Evolutionary conservation across 2,329 filamentous ascomycete genomes (phyloP).

Genomic region (Cercospora sojina): DNA sequence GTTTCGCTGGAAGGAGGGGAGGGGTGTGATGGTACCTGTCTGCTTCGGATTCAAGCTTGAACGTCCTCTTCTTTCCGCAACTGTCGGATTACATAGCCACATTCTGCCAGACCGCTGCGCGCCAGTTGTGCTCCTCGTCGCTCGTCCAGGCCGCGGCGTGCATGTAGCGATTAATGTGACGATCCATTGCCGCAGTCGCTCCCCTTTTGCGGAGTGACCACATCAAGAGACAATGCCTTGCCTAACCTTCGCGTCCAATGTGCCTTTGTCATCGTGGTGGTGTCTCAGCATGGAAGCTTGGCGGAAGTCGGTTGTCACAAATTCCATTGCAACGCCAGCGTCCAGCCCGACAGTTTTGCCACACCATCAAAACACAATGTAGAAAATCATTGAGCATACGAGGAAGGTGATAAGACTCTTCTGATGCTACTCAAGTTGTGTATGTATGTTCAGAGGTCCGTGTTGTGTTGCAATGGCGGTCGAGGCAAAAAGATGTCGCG

Average conservation of each 20-base stretch:
- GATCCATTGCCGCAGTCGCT: not conserved
- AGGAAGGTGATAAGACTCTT: not conserved
- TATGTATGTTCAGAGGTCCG: not conserved
- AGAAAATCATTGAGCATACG: not conserved
- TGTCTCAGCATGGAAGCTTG: not conserved
- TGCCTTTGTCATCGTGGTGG: not conserved
- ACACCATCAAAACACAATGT: not conserved
- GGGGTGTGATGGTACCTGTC: not conserved
- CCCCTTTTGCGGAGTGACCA: not conserved
- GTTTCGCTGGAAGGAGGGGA: not conserved
- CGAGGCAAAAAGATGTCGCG: not conserved
- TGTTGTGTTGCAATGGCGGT: not conserved
- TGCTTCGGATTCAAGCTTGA: not conserved
- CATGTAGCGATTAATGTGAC: not conserved
- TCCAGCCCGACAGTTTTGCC: not conserved
- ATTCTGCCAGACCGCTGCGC: not conserved
- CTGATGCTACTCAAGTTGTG: not conserved
- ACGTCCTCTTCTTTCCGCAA: not conserved
- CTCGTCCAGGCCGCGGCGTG: not conserved
- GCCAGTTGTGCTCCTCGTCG: not conserved
- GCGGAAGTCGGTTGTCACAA: not conserved
- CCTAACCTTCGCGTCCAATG: not conserved
- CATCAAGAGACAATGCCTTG: too few relatives aligned
- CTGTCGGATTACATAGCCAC: not conserved
- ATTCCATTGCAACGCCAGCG: not conserved